A percentile compares a stretch with the other conserved stretches of the same genome.
Evolutionary conservation across 768 basidiomycete genomes (phyloP).

Genomic region (Psilocybe subaeruginosa): DNA sequence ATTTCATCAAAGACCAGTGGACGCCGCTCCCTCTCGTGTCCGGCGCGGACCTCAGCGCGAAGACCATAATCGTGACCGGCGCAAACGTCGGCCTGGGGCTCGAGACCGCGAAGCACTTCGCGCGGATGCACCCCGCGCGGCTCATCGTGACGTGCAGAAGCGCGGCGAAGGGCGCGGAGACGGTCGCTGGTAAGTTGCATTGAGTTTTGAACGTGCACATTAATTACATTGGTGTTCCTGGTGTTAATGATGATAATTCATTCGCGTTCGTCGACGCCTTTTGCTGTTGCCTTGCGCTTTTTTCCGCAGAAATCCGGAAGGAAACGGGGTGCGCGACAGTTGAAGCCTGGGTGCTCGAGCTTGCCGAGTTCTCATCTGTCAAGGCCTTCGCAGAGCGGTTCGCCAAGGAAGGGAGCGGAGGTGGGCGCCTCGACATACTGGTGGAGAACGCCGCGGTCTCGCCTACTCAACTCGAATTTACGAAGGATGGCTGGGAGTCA

Average conservation of each 20-base stretch:
- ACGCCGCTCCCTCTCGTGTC: conserved; percentile 16
- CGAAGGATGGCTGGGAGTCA: conserved; percentile 42
- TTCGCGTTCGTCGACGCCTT: too few species aligned
- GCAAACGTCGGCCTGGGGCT: conserved; percentile 57
- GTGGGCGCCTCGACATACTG: conserved; percentile 38
- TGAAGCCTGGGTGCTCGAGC: conserved; percentile 45
- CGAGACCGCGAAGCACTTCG: conserved; percentile 49
- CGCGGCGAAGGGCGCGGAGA: conserved; percentile 34
- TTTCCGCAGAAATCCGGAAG: conserved; percentile 4
- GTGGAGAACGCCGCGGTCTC: conserved; percentile 19
- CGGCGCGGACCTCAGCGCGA: conserved; percentile 34
- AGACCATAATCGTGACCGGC: conserved; percentile 52
- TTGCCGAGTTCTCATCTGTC: conserved; percentile 44
- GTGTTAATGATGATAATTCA: too few species aligned
- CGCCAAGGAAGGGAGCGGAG: conserved; percentile 26
- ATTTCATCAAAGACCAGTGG: conserved; percentile 25
- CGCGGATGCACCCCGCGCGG: conserved; percentile 40
- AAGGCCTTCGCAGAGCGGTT: conserved; percentile 37
- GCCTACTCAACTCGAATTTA: conserved; percentile 15
- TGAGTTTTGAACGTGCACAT: too few species aligned
- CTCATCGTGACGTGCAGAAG: conserved; percentile 43
- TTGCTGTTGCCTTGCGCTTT: too few species aligned
- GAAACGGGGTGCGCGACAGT: conserved; percentile 35
- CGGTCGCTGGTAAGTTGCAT: conserved; percentile 26
- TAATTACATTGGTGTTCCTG: too few species aligned